phyloP scores from a whole-genome alignment of 2,329 filamentous ascomycete species.

The Arthroderma uncinatum region DNA sequence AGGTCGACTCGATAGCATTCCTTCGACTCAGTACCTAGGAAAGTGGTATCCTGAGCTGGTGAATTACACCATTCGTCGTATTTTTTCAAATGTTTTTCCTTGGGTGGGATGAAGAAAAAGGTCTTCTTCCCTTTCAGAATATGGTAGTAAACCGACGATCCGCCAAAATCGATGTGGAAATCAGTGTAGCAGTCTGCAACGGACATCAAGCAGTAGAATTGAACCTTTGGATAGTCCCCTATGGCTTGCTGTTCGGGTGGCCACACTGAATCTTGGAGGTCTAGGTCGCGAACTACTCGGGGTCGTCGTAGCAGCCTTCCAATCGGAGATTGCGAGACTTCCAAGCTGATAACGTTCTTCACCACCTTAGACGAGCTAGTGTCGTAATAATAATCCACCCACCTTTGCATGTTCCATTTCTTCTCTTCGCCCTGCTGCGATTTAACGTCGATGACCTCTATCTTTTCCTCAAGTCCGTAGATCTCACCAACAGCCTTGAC shows the following conservation, averaged over 20 bases:
- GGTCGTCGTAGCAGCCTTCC: slow-evolving; percentile 52
- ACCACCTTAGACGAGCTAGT: slow-evolving; percentile 49
- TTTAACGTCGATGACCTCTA: slow-evolving; percentile 60
- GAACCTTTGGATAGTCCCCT: slow-evolving; percentile 51
- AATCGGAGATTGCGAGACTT: slow-evolving; percentile 53
- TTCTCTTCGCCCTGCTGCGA: slow-evolving; percentile 55
- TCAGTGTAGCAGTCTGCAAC: slow-evolving; percentile 61
- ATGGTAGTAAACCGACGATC: slow-evolving; percentile 60
- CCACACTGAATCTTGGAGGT: slow-evolving; percentile 43
- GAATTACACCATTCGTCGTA: slow-evolving; percentile 63
- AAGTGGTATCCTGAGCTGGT: slow-evolving; percentile 54
- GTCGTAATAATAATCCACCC: slow-evolving; percentile 58
- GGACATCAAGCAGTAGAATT: slow-evolving; percentile 61
- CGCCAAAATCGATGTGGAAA: slow-evolving; percentile 62
- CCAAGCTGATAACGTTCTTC: slow-evolving; percentile 58
- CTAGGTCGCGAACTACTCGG: slow-evolving; percentile 53
- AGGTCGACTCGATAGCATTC: slow-evolving; percentile 58
- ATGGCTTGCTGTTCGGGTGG: slow-evolving; percentile 42
- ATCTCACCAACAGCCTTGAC: slow-evolving; percentile 53
- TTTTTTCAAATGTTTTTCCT: slow-evolving; percentile 56
- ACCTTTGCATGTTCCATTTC: slow-evolving; percentile 54
- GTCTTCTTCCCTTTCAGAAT: slow-evolving; percentile 58
- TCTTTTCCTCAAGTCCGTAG: slow-evolving; percentile 50
- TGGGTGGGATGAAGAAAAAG: slow-evolving; percentile 61
- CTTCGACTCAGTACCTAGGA: slow-evolving; percentile 52